Evolutionary conservation across 768 basidiomycete species (phyloP).

Genomic region (Chiua virens): DNA sequence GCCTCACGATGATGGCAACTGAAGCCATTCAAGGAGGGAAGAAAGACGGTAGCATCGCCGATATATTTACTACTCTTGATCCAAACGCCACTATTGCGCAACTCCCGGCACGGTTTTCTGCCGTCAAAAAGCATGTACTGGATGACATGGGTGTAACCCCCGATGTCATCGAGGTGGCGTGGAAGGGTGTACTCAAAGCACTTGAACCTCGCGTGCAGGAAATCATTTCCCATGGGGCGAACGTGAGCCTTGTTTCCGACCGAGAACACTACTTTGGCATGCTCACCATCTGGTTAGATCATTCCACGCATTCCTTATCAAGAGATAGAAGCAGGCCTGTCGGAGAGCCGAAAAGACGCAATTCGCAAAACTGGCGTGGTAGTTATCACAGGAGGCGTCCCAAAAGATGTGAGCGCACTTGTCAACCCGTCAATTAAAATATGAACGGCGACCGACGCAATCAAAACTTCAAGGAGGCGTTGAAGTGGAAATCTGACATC

Average conservation of each 20-base stretch:
- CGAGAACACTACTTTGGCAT: not conserved
- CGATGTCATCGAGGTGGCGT: slow-evolving; percentile 42
- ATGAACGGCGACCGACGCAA: not conserved
- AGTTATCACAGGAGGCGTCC: slow-evolving; percentile 57
- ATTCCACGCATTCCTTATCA: slow-evolving; percentile 50
- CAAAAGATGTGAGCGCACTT: slow-evolving; percentile 42
- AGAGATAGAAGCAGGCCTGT: slow-evolving; percentile 47
- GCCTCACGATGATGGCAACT: slow-evolving; percentile 10
- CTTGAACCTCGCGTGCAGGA: slow-evolving; percentile 47
- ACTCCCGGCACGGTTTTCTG: slow-evolving; percentile 57
- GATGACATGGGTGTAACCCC: slow-evolving; percentile 30
- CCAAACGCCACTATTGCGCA: slow-evolving; percentile 35
- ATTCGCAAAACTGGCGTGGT: slow-evolving; percentile 56
- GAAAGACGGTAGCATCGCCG: slow-evolving; percentile 42
- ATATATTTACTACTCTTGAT: slow-evolving; percentile 46
- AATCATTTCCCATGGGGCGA: slow-evolving; percentile 45
- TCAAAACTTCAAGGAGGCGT: slow-evolving; percentile 46
- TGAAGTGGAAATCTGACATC: slow-evolving; percentile 57
- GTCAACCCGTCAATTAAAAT: slow-evolving; percentile 2
- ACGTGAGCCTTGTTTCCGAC: slow-evolving; percentile 35
- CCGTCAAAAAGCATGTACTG: slow-evolving; percentile 58
- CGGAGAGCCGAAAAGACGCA: slow-evolving; percentile 40
- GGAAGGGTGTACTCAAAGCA: slow-evolving; percentile 54
- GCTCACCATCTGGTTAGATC: slow-evolving; percentile 33
- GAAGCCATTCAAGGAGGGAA: slow-evolving; percentile 11